Evolutionary conservation across 495 filamentous ascomycete genomes (phyloP), one percentile per base, ranked within the genome.

Genomic region (Neurospora tetraspora): DNA sequence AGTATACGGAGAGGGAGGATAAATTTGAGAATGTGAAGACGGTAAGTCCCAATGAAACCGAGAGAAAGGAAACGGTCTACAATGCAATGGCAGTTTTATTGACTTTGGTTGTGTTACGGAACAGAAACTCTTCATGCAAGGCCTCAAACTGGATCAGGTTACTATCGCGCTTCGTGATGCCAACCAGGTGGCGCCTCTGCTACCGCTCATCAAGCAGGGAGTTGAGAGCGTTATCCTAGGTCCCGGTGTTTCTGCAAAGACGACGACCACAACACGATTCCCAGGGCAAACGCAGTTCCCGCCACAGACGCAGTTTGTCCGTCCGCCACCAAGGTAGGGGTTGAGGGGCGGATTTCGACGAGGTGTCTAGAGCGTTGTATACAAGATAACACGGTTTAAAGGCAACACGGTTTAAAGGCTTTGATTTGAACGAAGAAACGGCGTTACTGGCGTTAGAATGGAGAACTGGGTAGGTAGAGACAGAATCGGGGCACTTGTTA

Each of bases 1-100:
- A 99, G 83, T 98, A 97, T 76, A 90, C 91, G 70, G 90, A 91
- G 12, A 89, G 89, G 79, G 96, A 99, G 83, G 89, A 89, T 70
- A 86, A 83, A 69, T 98, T 97, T 78, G 91, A 90, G 68, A 87
- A 87, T 69, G 90, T 97, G 3, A 89, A 90, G 84, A 85, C 88
- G 87, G 92, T 94, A 84, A 71, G 86, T 82, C 4, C 16, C 18
- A n/a, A 1, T 43, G 34, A 27, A 27, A 27, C 2, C 27, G 12
- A 6, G 16, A 34, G 6, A 61, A 8, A 34, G 12, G 53, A 31
- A 6, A 18, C 53, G 27, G 20, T 23, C 2, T 61, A 3, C 53
- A 0, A 36, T 23, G 53, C 34, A 5, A 39, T 40, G 27, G 27
- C 27, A 36, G 39, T 42, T 36, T 8, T 71, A 72, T 53, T 76